Conservation (phyloP, 1,139 yeast species). For the Scheffersomyces illinoinensis region DNA sequence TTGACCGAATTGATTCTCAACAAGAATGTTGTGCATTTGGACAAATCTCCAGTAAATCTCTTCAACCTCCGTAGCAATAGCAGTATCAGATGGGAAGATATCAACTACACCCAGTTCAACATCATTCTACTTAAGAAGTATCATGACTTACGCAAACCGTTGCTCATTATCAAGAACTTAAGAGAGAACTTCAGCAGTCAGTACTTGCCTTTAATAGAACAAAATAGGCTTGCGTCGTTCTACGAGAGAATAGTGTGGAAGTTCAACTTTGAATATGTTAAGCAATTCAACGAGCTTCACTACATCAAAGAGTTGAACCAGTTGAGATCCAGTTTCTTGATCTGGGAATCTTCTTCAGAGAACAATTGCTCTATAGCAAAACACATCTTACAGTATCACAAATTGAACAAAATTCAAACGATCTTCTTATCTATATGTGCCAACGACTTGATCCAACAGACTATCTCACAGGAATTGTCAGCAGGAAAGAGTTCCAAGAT, state of each 20-base stretch:
- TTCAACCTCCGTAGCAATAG: slow-evolving; percentile 6
- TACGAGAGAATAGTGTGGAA: slow-evolving; percentile 48
- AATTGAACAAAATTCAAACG: slow-evolving; percentile 24
- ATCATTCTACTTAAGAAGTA: slow-evolving; percentile 38
- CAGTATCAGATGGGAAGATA: slow-evolving; percentile 15
- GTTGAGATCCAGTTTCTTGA: slow-evolving; percentile 33
- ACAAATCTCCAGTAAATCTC: slow-evolving; percentile 21
- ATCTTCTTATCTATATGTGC: slow-evolving; percentile 26
- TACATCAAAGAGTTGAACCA: slow-evolving; percentile 24
- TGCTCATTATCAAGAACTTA: slow-evolving; percentile 32
- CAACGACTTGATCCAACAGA: slow-evolving; percentile 14
- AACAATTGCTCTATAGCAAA: slow-evolving; percentile 15
- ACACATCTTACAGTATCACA: slow-evolving; percentile 15
- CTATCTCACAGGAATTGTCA: slow-evolving; percentile 12
- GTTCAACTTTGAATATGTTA: slow-evolving; percentile 38
- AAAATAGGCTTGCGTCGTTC: slow-evolving; percentile 29
- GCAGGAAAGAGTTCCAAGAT: slow-evolving; percentile 13
- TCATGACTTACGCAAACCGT: slow-evolving; percentile 33
- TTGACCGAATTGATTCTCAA: slow-evolving; percentile 32
- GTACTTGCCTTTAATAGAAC: slow-evolving; percentile 30
- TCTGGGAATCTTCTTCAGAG: slow-evolving; percentile 39
- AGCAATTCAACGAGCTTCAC: slow-evolving; percentile 23
- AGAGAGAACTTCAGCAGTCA: slow-evolving; percentile 24
- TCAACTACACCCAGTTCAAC: slow-evolving; percentile 22
- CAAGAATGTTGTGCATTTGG: slow-evolving; percentile 22